Evolutionary conservation across 768 basidiomycete genomes (phyloP), one percentile per base, ranked within the genome.

Genomic region (Suillus placidus): DNA sequence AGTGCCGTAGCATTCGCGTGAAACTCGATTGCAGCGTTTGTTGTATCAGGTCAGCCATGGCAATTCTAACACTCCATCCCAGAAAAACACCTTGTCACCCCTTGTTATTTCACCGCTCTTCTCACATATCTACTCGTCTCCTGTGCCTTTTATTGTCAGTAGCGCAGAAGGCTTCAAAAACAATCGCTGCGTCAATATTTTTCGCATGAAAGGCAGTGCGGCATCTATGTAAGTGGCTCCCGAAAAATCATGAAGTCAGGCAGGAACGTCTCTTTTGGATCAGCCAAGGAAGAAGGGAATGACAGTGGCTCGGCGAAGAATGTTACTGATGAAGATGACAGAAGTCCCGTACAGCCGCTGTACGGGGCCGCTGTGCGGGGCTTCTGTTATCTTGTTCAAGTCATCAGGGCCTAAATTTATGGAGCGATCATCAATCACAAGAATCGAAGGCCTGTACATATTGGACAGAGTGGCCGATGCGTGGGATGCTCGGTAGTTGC

Each of bases 1-100:
- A 79, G 84, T 3, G 73, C 82, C 23, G 84, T 86, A 82, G 75
- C 79, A 61, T 72, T 78, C 38, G 79, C 71, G 37, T 84, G 71
- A 76, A 66, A 45, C 49, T 38, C 16, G 23, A 26, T 37, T 38
- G 8, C 23, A 26, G 56, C 37, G 23, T 40, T 34, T n/a, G 54
- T 20, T 62, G 38, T 26, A 32, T n/a, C 20, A 51, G 4, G 43
- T 61, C 23, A 26, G 16, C 43, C 14, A 40, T 40, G 20, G 10
- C 26, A 61, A 26, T 61, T 52, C 42, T 40, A 54, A 35, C 26
- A 32, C 6, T 20, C 6, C 40, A 30, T 42, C 26, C 6, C 40
- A 42, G 38, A 40, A 9, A 40, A 18, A 40, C 26, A 58, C 38
- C 26, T 58, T 9, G 2, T 18, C 26, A 32, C 10, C 10, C 16